These are phyloP conservation scores for Candida maltosa DNA, from an alignment of 805 yeast species.

Conservation along the genomic window DNA sequence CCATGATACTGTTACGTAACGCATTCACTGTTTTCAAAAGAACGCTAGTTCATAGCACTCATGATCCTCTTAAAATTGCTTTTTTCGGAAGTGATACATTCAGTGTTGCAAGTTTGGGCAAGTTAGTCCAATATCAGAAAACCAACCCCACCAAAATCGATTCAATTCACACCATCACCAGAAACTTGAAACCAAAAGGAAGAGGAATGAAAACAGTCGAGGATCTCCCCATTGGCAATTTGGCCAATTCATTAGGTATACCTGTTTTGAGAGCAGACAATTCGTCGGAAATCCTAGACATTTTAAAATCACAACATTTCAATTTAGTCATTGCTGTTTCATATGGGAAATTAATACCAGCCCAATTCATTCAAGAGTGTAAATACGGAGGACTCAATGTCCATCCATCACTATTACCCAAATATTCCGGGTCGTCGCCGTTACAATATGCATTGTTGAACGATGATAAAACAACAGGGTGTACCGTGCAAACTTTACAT, in stretches of 20 bases:
- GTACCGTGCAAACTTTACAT: constrained; percentile 84
- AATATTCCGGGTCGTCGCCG: constrained; percentile 86
- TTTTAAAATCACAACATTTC: constrained; percentile 26
- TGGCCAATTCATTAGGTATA: constrained; percentile 31
- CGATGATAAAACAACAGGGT: constrained; percentile 67
- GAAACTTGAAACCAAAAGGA: constrained; percentile 64
- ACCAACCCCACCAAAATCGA: constrained; percentile 19
- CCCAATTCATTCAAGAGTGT: constrained; percentile 43
- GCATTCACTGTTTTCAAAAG: too few species aligned
- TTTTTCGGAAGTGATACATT: constrained; percentile 80
- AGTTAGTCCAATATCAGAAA: constrained; percentile 22
- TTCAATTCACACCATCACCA: constrained; percentile 58
- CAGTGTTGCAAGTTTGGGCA: constrained; percentile 52
- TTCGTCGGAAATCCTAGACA: constrained; percentile 30
- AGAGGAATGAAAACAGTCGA: constrained; percentile 43
- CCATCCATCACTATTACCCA: constrained; percentile 88
- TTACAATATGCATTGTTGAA: constrained; percentile 74
- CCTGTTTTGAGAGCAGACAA: constrained; percentile 52
- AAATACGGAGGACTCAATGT: constrained; percentile 77
- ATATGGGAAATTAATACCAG: constrained; percentile 80
- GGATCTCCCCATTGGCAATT: constrained; percentile 53
- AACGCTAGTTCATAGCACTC: not conserved
- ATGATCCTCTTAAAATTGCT: constrained; percentile 37
- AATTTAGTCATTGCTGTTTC: constrained; percentile 88
- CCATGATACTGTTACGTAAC: too few species aligned